These are phyloP conservation scores for Collybiopsis confluens DNA, from an alignment of 768 basidiomycete genomes.

Conservation along the genomic window DNA sequence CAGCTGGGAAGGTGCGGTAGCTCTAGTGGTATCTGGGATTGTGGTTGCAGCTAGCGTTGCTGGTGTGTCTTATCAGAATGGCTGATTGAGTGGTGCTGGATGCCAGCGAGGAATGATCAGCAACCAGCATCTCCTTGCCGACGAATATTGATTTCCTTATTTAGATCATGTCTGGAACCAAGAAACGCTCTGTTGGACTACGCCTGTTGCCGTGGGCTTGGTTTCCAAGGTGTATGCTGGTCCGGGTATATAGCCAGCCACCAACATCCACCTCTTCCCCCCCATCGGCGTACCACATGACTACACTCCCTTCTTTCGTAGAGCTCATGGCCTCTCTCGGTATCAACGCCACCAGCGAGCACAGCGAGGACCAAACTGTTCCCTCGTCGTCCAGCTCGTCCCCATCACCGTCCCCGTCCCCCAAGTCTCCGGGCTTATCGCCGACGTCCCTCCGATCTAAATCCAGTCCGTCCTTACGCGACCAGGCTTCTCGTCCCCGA, in stretches of 20 bases:
- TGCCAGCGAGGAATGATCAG: slow-evolving; percentile 18
- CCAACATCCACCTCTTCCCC: slow-evolving; percentile 30
- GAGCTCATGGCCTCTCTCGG: slow-evolving; percentile 85
- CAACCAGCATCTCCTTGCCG: slow-evolving; percentile 57
- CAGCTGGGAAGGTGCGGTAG: too few relatives aligned
- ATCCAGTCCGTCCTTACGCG: slow-evolving; percentile 41
- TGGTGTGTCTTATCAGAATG: not conserved
- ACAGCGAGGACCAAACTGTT: slow-evolving; percentile 27
- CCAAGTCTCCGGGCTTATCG: slow-evolving; percentile 30
- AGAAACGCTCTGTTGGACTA: slow-evolving; percentile 27
- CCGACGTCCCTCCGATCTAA: slow-evolving; percentile 34
- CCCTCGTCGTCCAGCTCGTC: slow-evolving; percentile 44
- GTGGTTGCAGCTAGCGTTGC: too few relatives aligned
- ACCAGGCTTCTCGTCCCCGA: slow-evolving; percentile 31
- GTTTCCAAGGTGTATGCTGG: slow-evolving; percentile 42
- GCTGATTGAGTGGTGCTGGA: not conserved
- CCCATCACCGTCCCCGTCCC: slow-evolving; percentile 38
- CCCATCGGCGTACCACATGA: slow-evolving; percentile 39
- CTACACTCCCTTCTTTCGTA: slow-evolving; percentile 80
- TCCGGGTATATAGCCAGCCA: slow-evolving; percentile 30
- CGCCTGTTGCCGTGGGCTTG: slow-evolving; percentile 47
- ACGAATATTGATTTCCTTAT: slow-evolving; percentile 45
- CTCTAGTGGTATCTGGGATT: too few relatives aligned
- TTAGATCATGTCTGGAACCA: slow-evolving; percentile 34
- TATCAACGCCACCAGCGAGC: slow-evolving; percentile 47